phyloP scores from a whole-genome alignment of 257 asterid genomes.

The Cynanchum wilfordii region DNA sequence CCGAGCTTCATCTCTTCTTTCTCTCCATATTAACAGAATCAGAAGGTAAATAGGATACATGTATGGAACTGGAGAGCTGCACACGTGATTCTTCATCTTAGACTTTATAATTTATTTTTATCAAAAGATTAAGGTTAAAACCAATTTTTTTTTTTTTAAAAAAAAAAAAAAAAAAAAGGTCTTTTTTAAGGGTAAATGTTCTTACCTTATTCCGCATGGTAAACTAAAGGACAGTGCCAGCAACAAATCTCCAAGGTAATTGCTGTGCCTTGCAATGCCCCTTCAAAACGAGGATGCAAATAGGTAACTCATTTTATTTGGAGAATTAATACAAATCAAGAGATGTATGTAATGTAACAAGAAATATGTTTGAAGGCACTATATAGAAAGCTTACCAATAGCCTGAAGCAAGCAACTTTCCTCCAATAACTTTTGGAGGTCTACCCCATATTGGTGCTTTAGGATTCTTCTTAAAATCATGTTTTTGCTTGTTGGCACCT shows the following conservation, averaged over 20 bases:
- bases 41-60: conserved; percentile 89
- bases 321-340: not conserved
- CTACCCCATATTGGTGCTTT: conserved; percentile 86
- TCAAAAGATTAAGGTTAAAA: no score
- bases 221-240: conserved; percentile 87
- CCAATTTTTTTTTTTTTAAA: not conserved
- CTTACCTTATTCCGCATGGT: conserved; percentile 93
- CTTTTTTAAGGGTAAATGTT: not conserved
- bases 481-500: conserved; percentile 99
- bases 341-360: no score
- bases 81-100: not conserved
- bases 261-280: conserved; percentile 96
- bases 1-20: conserved; percentile 93
- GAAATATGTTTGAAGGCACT: not conserved
- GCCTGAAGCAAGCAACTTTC: conserved; percentile 97
- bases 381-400: conserved; percentile 56
- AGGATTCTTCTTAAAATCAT: conserved; percentile 76
- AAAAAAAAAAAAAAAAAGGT: no score
- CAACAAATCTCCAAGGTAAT: conserved; percentile 92
- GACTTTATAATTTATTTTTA: not conserved
- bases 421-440: conserved; percentile 90
- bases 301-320: not conserved
- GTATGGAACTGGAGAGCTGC: conserved; percentile 89
- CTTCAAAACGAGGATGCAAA: conserved; percentile 27
- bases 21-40: conserved; percentile 88